Evolutionary conservation across 2,329 filamentous ascomycete genomes (phyloP).

Genomic region (Paraconiothyrium sp.): DNA sequence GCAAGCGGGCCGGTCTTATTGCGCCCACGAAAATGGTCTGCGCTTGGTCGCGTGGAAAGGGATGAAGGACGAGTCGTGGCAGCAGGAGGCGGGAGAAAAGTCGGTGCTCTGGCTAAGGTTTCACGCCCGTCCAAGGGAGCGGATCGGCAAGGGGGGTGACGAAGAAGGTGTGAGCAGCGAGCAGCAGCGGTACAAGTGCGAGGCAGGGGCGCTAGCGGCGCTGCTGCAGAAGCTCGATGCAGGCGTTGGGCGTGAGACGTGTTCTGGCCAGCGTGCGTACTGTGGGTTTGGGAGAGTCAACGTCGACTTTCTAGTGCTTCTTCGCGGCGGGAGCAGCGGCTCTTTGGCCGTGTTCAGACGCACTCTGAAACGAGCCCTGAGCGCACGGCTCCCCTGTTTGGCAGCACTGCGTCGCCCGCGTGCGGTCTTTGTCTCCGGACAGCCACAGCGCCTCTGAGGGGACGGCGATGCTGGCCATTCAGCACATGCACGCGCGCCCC

Average conservation of each 20-base stretch:
- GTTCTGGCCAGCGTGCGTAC: not conserved
- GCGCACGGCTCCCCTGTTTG: not conserved
- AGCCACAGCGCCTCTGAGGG: not conserved
- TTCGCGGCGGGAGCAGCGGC: constrained; percentile 10
- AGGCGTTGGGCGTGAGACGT: not conserved
- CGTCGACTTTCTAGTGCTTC: not conserved
- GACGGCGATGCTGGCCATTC: not conserved
- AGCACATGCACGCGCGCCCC: not conserved
- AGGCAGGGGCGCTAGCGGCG: not conserved
- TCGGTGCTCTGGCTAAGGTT: constrained; percentile 24
- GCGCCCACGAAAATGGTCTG: constrained; percentile 5
- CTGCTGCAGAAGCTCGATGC: constrained; percentile 2
- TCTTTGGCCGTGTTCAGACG: constrained; percentile 9
- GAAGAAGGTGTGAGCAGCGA: constrained; percentile 14
- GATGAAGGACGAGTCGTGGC: constrained; percentile 1
- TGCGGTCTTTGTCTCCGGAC: not conserved
- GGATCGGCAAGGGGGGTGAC: constrained; percentile 29
- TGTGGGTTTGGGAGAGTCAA: not conserved
- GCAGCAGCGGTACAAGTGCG: not conserved
- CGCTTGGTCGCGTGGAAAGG: constrained; percentile 7
- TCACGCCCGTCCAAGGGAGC: constrained; percentile 23
- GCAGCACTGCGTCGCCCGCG: not conserved
- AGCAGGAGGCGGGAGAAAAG: constrained; percentile 18
- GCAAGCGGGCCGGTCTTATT: constrained; percentile 15
- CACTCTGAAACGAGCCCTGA: constrained; percentile 11